Evolutionary conservation across 106 monocot genomes (phyloP), one percentile per base, ranked within the genome.

Genomic region (Xerophyta viscosa): DNA sequence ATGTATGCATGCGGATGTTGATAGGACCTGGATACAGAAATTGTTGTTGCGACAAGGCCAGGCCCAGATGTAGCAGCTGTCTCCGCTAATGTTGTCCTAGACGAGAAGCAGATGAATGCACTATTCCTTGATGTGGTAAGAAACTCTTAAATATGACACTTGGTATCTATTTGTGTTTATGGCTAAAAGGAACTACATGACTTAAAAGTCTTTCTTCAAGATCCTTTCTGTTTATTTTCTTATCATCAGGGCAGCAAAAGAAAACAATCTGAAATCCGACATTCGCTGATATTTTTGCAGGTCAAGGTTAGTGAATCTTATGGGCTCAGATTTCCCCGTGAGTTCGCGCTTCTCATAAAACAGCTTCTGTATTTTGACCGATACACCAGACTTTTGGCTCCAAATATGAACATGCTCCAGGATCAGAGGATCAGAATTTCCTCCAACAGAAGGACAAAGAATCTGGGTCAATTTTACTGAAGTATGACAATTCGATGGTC

Each of bases 81-180:
- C 10, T 84, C 93, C 24, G 88, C 93, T 22, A 87, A 88, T 61
- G 88, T 94, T 14, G 60, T 84, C 13, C 60, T 84, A 15, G 81
- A 94, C 47, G 88, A 94, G 41, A 75, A 77, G 49, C 93, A 88
- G 64, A 94, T 94, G 93, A 94, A 94, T 75, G 88, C 88, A 20
- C 37, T 94, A 46, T 94, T 94, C 62, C 77, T 94, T 62, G 84
- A 94, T 65, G 57, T 94, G 83, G 93, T 94, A 65, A 66, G 69
- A 12, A 62, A 24, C 14, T 6, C 5, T 33, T 33, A 33, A 33
- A 33, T 11, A 33, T n/a, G n/a, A 33, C 11, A 11, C 33, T 33
- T 5, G 11, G 7, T 5, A 33, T 6, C 11, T 6, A 33, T 33
- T 5, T 11, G 7, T 6, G 33, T 11, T 33, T 11, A 6, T 5